phyloP scores from a whole-genome alignment of 116 monocot genomes.

The Posidonia oceanica region DNA sequence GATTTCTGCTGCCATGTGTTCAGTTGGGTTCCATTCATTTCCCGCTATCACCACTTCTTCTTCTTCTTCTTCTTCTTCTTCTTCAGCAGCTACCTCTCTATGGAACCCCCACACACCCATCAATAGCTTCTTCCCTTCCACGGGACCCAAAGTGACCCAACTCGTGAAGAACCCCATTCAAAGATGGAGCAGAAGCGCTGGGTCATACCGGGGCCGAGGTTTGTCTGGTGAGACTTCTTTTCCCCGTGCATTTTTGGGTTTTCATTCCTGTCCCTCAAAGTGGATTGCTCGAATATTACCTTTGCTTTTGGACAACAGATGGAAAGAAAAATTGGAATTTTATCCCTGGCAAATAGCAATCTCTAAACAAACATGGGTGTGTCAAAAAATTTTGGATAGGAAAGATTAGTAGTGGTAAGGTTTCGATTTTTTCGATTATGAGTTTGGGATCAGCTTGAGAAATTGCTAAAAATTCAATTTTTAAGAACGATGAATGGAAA shows the following conservation, averaged over 20 bases:
- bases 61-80: constrained; percentile 1
- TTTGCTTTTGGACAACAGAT: not conserved
- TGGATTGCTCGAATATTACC: not conserved
- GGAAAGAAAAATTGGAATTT: not conserved
- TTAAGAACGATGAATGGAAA: no score
- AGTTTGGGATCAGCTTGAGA: no score
- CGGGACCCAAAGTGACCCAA: not conserved
- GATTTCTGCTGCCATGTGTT: not conserved
- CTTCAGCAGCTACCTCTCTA: not conserved
- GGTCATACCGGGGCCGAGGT: not conserved
- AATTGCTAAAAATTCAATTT: no score
- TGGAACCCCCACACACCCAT: not conserved
- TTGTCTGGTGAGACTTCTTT: constrained; percentile 1
- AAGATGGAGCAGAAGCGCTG: constrained; percentile 4
- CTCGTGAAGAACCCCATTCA: not conserved
- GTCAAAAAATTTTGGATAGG: no score
- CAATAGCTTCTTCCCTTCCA: not conserved
- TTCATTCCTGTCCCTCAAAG: not conserved
- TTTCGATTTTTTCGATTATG: no score
- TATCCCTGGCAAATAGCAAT: not conserved
- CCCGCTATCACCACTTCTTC: not conserved
- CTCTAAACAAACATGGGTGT: no score
- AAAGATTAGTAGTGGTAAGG: no score
- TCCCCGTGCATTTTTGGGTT: not conserved
- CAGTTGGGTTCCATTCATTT: constrained; percentile 2